Conservation (phyloP, 805 yeast species). For the Kurtzmaniella cleridarum region DNA sequence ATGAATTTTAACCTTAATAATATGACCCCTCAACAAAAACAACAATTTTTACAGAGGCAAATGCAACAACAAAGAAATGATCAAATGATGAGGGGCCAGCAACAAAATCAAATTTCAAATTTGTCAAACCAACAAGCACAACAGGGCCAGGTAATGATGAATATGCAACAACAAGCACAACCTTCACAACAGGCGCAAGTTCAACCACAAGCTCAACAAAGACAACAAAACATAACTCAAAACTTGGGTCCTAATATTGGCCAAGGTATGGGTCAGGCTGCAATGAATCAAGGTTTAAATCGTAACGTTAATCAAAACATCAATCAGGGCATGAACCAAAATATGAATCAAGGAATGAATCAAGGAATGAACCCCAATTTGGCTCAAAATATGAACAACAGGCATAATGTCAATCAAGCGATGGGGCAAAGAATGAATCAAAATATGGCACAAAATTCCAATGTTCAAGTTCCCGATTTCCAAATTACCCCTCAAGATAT, state of each 20-base stretch:
- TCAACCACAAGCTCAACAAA: slow-evolving; percentile 8
- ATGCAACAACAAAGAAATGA: slow-evolving; percentile 21
- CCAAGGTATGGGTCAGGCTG: slow-evolving; percentile 18
- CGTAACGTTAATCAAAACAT: slow-evolving; percentile 15
- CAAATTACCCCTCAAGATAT: slow-evolving; percentile 34
- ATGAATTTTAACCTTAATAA: slow-evolving; percentile 16
- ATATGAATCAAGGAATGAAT: neutral
- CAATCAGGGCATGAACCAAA: slow-evolving; percentile 5
- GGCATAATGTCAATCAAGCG: too few species aligned
- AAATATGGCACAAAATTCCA: neutral
- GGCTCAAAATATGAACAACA: neutral
- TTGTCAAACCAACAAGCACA: slow-evolving; percentile 11
- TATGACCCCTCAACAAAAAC: slow-evolving; percentile 32
- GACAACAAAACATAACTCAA: slow-evolving; percentile 7
- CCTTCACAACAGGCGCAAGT: slow-evolving; percentile 15
- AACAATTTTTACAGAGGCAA: slow-evolving; percentile 33
- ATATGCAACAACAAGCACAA: slow-evolving; percentile 14
- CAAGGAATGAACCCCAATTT: slow-evolving; percentile 3
- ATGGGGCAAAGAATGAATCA: neutral
- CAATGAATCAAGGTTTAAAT: slow-evolving; percentile 14
- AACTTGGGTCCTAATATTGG: slow-evolving; percentile 5
- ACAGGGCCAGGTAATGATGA: slow-evolving; percentile 10
- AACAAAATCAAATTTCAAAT: too few species aligned
- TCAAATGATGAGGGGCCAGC: too few species aligned
- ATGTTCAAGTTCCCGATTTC: slow-evolving; percentile 22